Evolutionary conservation across 2,329 filamentous ascomycete genomes (phyloP), one percentile per base, ranked within the genome.

Genomic region (Colletotrichum sp.): DNA sequence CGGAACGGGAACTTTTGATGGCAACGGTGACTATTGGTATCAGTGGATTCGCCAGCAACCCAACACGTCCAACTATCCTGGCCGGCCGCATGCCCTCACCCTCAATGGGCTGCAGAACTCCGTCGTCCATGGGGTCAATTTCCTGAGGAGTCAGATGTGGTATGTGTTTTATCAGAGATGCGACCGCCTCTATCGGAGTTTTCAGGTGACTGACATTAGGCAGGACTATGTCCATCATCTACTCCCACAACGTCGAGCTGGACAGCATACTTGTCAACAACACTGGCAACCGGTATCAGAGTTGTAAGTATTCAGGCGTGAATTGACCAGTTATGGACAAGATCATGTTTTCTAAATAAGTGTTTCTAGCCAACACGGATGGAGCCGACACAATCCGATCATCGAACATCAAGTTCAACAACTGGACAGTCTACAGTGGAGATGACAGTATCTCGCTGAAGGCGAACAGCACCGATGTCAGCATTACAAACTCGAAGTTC

Each of bases 1-100:
- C 71, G 87, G 87, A 3, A 81, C 82, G 12, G 89, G 89, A 2
- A 89, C 85, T 8, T 81, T 90, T 5, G 83, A 90, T 75, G 89
- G 89, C 5, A 90, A 90, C 75, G 89, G 89, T 1, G 86, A 90
- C 68, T 83, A 84, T 5, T 91, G 89, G 89, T 90, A 90, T 76
- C 81, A 86, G 48, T 87, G 83, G 78, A 83, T 85, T 65, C 78
- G 83, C 21, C 81, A 73, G 60, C 78, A 80, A 55, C 28, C 60
- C 4, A 77, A 84, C 13, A 78, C 77, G 7, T 84, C 87, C 4
- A 82, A 86, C 12, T 86, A 70, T 12, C 86, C 86, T 0, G 82
- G 87, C 3, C 83, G 89, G 4, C 89, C 89, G 3, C 88, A 90
- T 68, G 84, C 85, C 9, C 84, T 91, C 55, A 89, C 88, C 2